Percentiles rank a stretch among this genome's conserved stretches.
phyloP scores from a whole-genome alignment of 164 flowering plant species.

The Dillenia suffruticosa region DNA sequence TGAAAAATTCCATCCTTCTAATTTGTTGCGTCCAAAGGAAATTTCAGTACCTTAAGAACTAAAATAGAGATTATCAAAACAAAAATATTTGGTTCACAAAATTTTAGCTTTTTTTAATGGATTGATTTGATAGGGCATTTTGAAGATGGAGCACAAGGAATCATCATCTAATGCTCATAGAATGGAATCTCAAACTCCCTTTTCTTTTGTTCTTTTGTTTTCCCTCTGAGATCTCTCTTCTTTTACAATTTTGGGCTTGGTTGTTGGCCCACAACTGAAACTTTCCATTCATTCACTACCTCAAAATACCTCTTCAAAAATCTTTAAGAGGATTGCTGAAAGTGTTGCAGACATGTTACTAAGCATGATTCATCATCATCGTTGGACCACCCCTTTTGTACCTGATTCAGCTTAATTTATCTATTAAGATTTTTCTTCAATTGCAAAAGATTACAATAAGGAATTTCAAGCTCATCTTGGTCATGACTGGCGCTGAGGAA shows the following conservation, averaged over 20 bases:
- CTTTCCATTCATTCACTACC: too few species aligned
- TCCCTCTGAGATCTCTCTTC: background rate
- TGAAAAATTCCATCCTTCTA: too few species aligned
- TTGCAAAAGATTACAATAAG: too few species aligned
- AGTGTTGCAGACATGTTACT: background rate
- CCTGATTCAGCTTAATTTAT: background rate
- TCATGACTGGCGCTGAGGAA: too few species aligned
- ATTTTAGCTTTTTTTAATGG: too few species aligned
- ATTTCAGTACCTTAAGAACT: background rate
- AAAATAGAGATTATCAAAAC: background rate
- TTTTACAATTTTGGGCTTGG: too few species aligned
- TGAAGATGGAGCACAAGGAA: constrained; percentile 1
- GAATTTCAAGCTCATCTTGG: too few species aligned
- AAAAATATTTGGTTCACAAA: background rate
- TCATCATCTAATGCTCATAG: background rate
- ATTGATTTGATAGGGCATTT: background rate
- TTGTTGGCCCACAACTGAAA: too few species aligned
- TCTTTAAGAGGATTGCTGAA: too few species aligned
- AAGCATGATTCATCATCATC: background rate
- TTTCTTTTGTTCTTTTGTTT: background rate
- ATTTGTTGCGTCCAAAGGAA: background rate
- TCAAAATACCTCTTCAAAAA: too few species aligned
- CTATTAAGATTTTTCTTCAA: too few species aligned
- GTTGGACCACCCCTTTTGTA: background rate
- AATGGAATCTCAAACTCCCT: background rate